Conservation (phyloP, 352 stramenopile genomes). For the Phytophthora litchii region DNA sequence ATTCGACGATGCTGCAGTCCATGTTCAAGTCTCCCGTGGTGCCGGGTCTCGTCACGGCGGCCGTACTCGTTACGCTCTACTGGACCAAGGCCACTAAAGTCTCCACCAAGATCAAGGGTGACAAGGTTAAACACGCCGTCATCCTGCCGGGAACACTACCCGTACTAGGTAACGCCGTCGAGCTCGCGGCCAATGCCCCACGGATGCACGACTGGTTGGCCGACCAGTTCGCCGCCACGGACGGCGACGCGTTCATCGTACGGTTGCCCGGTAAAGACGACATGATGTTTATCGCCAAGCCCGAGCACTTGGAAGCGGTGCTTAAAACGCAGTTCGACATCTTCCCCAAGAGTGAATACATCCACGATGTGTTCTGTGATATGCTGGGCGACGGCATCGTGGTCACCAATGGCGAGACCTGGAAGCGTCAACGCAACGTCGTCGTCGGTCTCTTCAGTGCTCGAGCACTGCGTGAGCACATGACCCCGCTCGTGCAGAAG, state of each 20-base stretch:
- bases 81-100: conserved; percentile 23
- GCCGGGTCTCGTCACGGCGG: conserved; percentile 30
- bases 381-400: conserved; percentile 56
- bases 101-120: conserved; percentile 18
- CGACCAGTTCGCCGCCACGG: conserved; percentile 39
- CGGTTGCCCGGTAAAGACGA: conserved; percentile 47
- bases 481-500: conserved; percentile 44
- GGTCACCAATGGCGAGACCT: conserved; percentile 43
- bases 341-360: conserved; percentile 53
- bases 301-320: conserved; percentile 57
- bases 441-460: conserved; percentile 49
- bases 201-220: conserved; percentile 53
- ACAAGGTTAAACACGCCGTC: conserved; percentile 31
- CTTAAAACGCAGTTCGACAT: conserved; percentile 57
- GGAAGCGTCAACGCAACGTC: conserved; percentile 47
- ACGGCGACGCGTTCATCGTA: conserved; percentile 40
- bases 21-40: conserved; percentile 33
- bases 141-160: conserved; percentile 41
- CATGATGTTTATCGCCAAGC: conserved; percentile 50
- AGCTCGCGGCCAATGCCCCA: conserved; percentile 36
- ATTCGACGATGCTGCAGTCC: conserved; percentile 26
- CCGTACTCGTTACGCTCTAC: conserved; percentile 31
- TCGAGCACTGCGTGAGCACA: conserved; percentile 43
- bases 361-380: conserved; percentile 46
- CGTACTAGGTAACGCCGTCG: conserved; percentile 50